Conservation (phyloP, 441 rosid species). For the Gossypium laxum region DNA sequence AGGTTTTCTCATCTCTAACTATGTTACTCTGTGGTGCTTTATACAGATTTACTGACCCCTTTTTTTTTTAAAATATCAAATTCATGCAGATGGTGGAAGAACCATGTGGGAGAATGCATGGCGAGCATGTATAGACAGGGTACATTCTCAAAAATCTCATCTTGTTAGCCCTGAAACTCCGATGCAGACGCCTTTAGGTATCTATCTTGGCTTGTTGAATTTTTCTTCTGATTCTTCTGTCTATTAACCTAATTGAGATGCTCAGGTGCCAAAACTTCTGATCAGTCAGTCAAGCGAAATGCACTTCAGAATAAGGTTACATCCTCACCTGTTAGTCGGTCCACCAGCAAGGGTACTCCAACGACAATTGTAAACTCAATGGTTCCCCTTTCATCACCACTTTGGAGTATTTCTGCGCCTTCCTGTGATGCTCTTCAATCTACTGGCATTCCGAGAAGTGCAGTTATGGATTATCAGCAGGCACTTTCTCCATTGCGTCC, state of each 20-base stretch:
- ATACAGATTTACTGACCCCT: constrained; percentile 17
- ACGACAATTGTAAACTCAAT: constrained; percentile 42
- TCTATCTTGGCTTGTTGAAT: constrained; percentile 10
- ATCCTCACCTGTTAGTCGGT: constrained; percentile 45
- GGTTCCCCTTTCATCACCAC: constrained; percentile 74
- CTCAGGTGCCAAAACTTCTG: constrained; percentile 40
- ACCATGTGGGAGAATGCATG: constrained; percentile 76
- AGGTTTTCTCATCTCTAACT: constrained; percentile 20
- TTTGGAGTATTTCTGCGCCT: constrained; percentile 72
- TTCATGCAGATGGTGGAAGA: constrained; percentile 62
- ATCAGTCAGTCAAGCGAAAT: constrained; percentile 46
- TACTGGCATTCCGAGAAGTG: constrained; percentile 49
- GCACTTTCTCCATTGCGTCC: constrained; percentile 55
- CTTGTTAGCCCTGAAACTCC: constrained; percentile 55
- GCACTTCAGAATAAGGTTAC: constrained; percentile 38
- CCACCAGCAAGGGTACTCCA: constrained; percentile 47
- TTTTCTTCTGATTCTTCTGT: constrained; percentile 3
- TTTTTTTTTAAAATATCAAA: background rate
- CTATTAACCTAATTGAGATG: constrained; percentile 15
- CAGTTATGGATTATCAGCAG: constrained; percentile 52
- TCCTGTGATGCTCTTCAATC: constrained; percentile 47
- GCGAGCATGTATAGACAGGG: constrained; percentile 60
- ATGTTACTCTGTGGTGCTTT: background rate
- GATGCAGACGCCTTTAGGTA: constrained; percentile 61
- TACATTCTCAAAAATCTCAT: constrained; percentile 46